Base-by-base conservation (phyloP, 2,329 filamentous ascomycete species). In the Endocalyx cinctus region DNA sequence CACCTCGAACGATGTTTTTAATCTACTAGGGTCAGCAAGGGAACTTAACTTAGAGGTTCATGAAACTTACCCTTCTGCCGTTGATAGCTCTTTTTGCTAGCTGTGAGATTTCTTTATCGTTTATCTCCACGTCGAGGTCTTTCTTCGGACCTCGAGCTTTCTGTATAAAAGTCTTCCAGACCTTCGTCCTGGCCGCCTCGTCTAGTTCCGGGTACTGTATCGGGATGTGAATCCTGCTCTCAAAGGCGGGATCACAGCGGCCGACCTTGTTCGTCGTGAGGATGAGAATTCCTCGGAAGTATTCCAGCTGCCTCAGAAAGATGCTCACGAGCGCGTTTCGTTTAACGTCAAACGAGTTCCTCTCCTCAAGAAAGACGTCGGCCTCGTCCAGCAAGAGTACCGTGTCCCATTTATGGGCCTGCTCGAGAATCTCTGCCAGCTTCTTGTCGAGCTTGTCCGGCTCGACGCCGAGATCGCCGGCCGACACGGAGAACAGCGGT, bases 331-430 rank as follows among this genome's bases (percentile, higher is more conserved):
- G 38, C 5, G 29, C 37, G 27, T 51, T 51, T 7, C 47, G 43
- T 8, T 39, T 20, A 19, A 50, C 16, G 31, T 47, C 41, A 17
- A 33, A 19, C 19, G 41, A 20, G 31, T 39, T 43, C 7, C 67
- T 59, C 17, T 55, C 47, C 43, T 68, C 63, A 5, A 59, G 46
- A 37, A 55, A 58, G 10, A 57, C 43, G 35, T 59, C 56, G 17
- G 50, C 51, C 41, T 59, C 55, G 34, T 59, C 54, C 25, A 57
- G 47, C 12, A 60, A 43, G 6, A 62, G 42, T 15, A 62, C 50
- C 1, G 55, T 55, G 13, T 54, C 55, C 57, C 66, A 69, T 4
- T 58, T 58, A 1, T 56, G 52, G 5, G 64, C 62, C 16, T 70
- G 58, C 34, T 67, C 58, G 32, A 70, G 52, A 17, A 66, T 41